Percentiles rank a stretch among this genome's conserved stretches.
phyloP scores from a whole-genome alignment of 225 moss, liverwort and hornwort species.

The Pleurozium schreberi region DNA sequence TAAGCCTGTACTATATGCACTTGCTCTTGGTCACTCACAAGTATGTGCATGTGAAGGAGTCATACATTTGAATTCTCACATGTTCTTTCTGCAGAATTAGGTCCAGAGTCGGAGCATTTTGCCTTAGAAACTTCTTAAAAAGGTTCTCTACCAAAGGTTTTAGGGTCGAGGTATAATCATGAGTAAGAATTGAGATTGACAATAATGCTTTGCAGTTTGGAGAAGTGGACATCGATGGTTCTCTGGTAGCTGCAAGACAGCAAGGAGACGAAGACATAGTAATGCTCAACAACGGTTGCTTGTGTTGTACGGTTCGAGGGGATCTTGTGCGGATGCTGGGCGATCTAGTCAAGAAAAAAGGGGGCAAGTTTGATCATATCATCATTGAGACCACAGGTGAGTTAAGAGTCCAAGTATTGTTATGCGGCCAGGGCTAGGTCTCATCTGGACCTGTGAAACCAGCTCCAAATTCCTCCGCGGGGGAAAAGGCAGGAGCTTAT shows the following conservation, averaged over 20 bases:
- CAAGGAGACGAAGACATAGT: slow-evolving; percentile 79
- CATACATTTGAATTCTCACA: not conserved
- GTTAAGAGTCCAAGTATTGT: not conserved
- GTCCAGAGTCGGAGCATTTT: not conserved
- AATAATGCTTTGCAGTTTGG: slow-evolving; percentile 54
- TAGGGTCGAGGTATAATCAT: not conserved
- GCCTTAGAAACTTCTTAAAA: not conserved
- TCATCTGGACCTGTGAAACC: not conserved
- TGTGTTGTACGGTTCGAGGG: slow-evolving; percentile 98
- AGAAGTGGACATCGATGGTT: slow-evolving; percentile 90
- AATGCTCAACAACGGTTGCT: slow-evolving; percentile 93
- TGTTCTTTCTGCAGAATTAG: not conserved
- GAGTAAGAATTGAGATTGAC: not conserved
- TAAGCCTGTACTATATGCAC: no score
- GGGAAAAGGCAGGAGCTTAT: not conserved
- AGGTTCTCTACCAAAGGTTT: not conserved
- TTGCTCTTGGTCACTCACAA: not conserved
- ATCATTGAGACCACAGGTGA: slow-evolving; percentile 92
- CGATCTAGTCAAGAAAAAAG: slow-evolving; percentile 65
- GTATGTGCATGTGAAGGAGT: not conserved
- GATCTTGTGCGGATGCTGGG: slow-evolving; percentile 94
- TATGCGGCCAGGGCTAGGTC: not conserved
- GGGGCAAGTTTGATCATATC: slow-evolving; percentile 82
- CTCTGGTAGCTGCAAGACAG: slow-evolving; percentile 69
- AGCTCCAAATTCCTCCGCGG: not conserved